Evolutionary conservation across 768 basidiomycete genomes (phyloP).

Genomic region (Exidia glandulosa): DNA sequence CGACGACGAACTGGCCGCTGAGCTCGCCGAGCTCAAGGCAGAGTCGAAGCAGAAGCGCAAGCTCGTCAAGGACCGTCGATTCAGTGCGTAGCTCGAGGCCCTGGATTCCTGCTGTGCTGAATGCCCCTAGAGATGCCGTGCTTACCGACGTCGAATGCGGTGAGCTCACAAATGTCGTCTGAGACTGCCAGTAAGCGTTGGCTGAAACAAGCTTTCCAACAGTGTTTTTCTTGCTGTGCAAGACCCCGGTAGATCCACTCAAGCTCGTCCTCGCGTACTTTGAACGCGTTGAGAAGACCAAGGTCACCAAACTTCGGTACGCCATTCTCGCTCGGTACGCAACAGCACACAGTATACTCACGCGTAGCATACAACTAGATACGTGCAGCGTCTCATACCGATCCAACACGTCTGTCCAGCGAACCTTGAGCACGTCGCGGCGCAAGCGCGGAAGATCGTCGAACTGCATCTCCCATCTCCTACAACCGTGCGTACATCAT

Average conservation of each 20-base stretch:
- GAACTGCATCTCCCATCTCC: slow-evolving; percentile 31
- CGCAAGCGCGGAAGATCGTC: slow-evolving; percentile 47
- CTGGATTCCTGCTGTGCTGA: background rate
- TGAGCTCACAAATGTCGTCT: slow-evolving; percentile 20
- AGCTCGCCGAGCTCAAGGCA: background rate
- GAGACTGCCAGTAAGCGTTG: background rate
- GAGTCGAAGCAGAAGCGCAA: background rate
- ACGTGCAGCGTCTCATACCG: slow-evolving; percentile 60
- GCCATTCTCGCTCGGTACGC: slow-evolving; percentile 2
- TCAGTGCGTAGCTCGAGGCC: background rate
- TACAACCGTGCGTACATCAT: background rate
- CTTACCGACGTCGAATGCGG: slow-evolving; percentile 32
- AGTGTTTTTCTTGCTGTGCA: slow-evolving; percentile 79
- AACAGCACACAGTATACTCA: background rate
- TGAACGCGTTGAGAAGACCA: slow-evolving; percentile 48
- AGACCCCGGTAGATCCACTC: slow-evolving; percentile 67
- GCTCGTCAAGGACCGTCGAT: background rate
- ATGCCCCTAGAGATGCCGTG: background rate
- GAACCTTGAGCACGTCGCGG: slow-evolving; percentile 56
- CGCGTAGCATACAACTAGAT: slow-evolving; percentile 30
- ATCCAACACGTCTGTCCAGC: slow-evolving; percentile 57
- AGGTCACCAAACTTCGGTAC: slow-evolving; percentile 55
- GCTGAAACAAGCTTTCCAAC: background rate
- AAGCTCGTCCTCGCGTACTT: slow-evolving; percentile 54
- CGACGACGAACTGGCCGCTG: background rate